Percentiles rank a stretch among this genome's conserved stretches.
phyloP scores from a whole-genome alignment of 371 early-diverging fungal genomes.

The Rhizopus sp. region DNA sequence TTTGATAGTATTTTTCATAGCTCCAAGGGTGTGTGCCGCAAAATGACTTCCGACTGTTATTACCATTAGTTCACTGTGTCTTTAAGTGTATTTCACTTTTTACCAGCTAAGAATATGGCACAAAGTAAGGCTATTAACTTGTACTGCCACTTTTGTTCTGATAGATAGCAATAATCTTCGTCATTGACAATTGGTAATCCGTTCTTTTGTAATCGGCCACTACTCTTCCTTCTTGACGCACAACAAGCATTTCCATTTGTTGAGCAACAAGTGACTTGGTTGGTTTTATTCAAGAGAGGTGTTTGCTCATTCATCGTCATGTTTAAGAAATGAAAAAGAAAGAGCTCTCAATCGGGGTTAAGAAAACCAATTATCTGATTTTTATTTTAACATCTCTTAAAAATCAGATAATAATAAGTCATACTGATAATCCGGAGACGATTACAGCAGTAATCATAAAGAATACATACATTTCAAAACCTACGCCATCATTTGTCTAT shows the following conservation, averaged over 20 bases:
- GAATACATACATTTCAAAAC: not conserved
- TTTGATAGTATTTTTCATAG: slow-evolving; percentile 63
- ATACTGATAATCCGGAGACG: too few relatives aligned
- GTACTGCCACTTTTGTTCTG: slow-evolving; percentile 54
- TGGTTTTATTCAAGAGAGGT: slow-evolving; percentile 17
- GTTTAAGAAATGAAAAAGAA: too few relatives aligned
- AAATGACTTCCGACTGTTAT: slow-evolving; percentile 66
- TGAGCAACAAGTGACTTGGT: slow-evolving; percentile 17
- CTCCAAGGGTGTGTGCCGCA: slow-evolving; percentile 68
- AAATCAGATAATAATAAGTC: too few relatives aligned
- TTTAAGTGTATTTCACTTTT: not conserved
- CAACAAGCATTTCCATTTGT: slow-evolving; percentile 13
- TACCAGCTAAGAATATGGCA: slow-evolving; percentile 62
- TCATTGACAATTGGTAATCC: slow-evolving; percentile 8
- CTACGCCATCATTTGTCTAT: slow-evolving; percentile 52
- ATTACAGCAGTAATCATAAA: too few relatives aligned
- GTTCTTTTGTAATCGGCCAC: not conserved
- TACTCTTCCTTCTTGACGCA: slow-evolving; percentile 12
- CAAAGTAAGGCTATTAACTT: slow-evolving; percentile 60
- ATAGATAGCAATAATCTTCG: slow-evolving; percentile 23
- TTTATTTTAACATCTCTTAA: too few relatives aligned
- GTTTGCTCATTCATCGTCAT: slow-evolving; percentile 25
- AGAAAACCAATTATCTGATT: too few relatives aligned
- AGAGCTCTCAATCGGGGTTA: too few relatives aligned
- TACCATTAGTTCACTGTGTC: not conserved